phyloP scores from a whole-genome alignment of 345 rosid genomes.

The Brassica napus region DNA sequence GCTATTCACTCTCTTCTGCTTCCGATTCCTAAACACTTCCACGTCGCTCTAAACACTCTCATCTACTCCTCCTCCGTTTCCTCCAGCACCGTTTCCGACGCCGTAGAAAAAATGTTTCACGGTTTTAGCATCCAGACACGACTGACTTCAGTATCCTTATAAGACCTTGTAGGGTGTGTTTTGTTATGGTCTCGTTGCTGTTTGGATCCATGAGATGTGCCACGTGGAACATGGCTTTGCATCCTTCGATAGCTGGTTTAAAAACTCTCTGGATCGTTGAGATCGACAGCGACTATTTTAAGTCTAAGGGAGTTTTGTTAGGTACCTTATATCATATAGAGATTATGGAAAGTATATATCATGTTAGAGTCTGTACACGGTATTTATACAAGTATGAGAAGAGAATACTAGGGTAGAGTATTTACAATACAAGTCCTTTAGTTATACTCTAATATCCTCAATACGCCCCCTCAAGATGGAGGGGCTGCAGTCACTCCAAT shows the following conservation, averaged over 20 bases:
- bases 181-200: conserved; percentile 49
- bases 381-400: no score
- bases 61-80: conserved; percentile 32
- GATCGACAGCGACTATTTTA: conserved; percentile 50
- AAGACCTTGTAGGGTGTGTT: conserved; percentile 52
- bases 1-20: conserved; percentile 35
- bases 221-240: conserved; percentile 60
- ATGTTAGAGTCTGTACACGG: no score
- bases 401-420: no score
- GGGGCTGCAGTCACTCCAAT: no score
- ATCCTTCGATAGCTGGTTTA: conserved; percentile 56
- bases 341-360: no score
- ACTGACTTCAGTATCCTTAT: conserved; percentile 50
- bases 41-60: conserved; percentile 42
- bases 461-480: no score
- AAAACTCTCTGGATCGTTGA: conserved; percentile 51
- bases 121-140: conserved; percentile 53
- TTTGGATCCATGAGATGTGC: conserved; percentile 52
- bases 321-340: conserved; percentile 38
- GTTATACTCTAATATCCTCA: no score
- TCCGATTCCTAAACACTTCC: conserved; percentile 35
- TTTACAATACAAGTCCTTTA: no score
- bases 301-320: conserved; percentile 58
- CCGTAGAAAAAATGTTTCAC: conserved; percentile 61
- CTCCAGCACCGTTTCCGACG: conserved; percentile 27